Evolutionary conservation across 2,329 filamentous ascomycete species (phyloP), one percentile per base, ranked within the genome.

Genomic region (Colletotrichum tofieldiae): DNA sequence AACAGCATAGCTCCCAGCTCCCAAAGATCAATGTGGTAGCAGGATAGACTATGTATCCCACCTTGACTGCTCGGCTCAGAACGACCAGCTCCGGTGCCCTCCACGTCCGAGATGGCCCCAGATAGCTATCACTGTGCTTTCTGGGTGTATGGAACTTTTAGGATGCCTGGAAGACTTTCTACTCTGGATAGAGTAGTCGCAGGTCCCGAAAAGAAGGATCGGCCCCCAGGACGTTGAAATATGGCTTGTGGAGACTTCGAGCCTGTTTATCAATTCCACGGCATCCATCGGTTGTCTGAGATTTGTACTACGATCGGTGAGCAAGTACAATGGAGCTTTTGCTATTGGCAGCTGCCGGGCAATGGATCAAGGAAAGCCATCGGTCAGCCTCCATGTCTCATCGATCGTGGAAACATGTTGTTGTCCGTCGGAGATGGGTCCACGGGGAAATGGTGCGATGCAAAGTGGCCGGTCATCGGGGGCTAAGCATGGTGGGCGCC

Each of bases 391-490:
- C 39, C 39, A 35, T 45, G 29, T 59, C 5, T 37, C 47, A 55
- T 55, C n/a, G 47, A 63, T 63, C 29, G 47, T 37, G 65, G 58
- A 43, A 39, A 41, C 14, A 37, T 18, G 45, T 41, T 51, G 32
- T 29, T 45, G 59, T 60, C 56, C 56, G 56, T 43, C 56, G 26
- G 41, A 12, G 39, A 43, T 8, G 52, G 51, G 39, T 39, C 51
- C 63, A 55, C 63, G 16, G 51, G 51, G 1, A 32, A 6, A 58
- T 26, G 63, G 55, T 35, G 65, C 65, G 58, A 67, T 43, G 37
- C 65, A 62, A 62, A 35, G 41, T 37, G 65, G 65, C 65, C 65
- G 65, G 65, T 67, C 58, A 67, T 67, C 56, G 65, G 65, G 45
- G 56, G 47, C 32, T 56, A 29, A 39, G 18, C 26, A 56, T 20